Conservation (phyloP, 2,329 filamentous ascomycete genomes). For the Bipolaris cookei region DNA sequence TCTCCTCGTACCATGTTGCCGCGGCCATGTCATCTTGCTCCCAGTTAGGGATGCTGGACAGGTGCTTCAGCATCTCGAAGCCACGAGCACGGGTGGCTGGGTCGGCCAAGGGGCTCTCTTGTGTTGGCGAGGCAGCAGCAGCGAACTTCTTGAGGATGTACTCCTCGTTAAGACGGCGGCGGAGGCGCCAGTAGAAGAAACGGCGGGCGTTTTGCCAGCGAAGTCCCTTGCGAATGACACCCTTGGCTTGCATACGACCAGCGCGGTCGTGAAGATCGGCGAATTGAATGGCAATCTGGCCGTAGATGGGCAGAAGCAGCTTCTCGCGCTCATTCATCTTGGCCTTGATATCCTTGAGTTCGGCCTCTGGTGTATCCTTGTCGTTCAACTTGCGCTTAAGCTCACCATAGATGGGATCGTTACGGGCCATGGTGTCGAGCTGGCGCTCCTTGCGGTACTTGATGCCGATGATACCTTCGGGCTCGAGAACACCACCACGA, state of each 20-base stretch:
- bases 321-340: conserved; percentile 87
- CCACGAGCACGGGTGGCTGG: conserved; percentile 66
- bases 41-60: conserved; percentile 80
- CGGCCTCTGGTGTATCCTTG: conserved; percentile 71
- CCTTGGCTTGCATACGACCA: conserved; percentile 98
- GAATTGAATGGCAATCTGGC: conserved; percentile 94
- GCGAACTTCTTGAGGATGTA: conserved; percentile 91
- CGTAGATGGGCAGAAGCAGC: conserved; percentile 87
- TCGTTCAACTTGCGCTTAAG: conserved; percentile 80
- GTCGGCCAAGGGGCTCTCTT: conserved; percentile 47
- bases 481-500: conserved; percentile 95
- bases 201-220: conserved; percentile 88
- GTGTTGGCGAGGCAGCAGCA: conserved; percentile 51
- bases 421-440: conserved; percentile 93
- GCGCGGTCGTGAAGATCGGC: conserved; percentile 96
- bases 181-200: conserved; percentile 99
- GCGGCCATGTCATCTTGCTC: conserved; percentile 81
- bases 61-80: conserved; percentile 78
- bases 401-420: conserved; percentile 81
- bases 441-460: conserved; percentile 98
- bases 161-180: conserved; percentile 95
- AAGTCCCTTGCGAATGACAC: conserved; percentile 82
- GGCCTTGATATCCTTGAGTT: conserved; percentile 78
- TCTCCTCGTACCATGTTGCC: conserved; percentile 94
- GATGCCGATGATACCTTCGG: conserved; percentile 97